A percentile compares a stretch with the other conserved stretches of the same genome.
Evolutionary conservation across 2,329 filamentous ascomycete genomes (phyloP).

Genomic region (Talaromyces amestolkiae): DNA sequence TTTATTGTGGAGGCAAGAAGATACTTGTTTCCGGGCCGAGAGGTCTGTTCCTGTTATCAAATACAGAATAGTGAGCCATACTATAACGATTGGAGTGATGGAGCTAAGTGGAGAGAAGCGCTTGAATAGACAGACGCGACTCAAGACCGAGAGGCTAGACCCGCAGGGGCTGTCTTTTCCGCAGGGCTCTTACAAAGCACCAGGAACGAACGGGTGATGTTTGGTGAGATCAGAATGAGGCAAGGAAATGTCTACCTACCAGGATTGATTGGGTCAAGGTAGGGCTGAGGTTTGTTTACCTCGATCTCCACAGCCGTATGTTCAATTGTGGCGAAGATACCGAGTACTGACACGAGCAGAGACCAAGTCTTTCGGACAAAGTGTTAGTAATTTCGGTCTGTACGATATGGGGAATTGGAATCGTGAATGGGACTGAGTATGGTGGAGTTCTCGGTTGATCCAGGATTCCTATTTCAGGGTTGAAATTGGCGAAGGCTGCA

Average conservation of each 20-base stretch:
- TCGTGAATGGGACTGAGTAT: neutral
- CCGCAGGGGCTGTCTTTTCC: neutral
- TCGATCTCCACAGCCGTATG: neutral
- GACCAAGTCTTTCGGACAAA: neutral
- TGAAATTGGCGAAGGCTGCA: slow-evolving; percentile 5
- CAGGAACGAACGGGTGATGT: neutral
- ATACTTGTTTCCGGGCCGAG: neutral
- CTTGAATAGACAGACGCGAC: neutral
- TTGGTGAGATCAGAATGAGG: slow-evolving; percentile 3
- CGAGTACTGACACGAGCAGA: neutral
- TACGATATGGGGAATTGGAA: neutral
- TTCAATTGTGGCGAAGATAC: slow-evolving; percentile 1
- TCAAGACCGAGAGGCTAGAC: neutral
- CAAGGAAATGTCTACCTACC: neutral
- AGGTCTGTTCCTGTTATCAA: neutral
- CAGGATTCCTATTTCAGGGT: slow-evolving; percentile 1
- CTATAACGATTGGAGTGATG: neutral
- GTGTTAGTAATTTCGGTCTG: neutral
- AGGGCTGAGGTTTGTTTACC: slow-evolving; percentile 8
- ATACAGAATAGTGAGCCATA: neutral
- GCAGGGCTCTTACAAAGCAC: neutral
- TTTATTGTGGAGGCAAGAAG: slow-evolving; percentile 9
- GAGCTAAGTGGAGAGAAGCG: slow-evolving; percentile 9
- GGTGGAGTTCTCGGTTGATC: neutral
- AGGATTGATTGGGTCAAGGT: slow-evolving; percentile 8